These are phyloP conservation scores for Pseudoperonospora humuli DNA, from an alignment of 352 stramenopile genomes.

Conservation along the genomic window DNA sequence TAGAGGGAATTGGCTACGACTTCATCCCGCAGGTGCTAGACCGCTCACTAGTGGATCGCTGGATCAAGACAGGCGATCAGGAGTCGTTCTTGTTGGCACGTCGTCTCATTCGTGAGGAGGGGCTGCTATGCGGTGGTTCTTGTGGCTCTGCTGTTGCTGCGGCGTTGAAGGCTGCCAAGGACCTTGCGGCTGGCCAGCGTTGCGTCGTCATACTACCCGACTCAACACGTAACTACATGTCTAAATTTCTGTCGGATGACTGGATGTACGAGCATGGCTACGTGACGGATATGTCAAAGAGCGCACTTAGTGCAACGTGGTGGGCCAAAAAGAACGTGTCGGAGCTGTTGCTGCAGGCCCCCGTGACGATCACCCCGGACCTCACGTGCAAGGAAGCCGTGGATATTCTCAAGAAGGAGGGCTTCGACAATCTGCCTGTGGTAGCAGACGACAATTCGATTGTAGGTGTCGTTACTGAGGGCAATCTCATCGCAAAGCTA, in stretches of 20 bases:
- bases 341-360: slow-evolving; percentile 82
- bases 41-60: slow-evolving; percentile 89
- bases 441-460: slow-evolving; percentile 84
- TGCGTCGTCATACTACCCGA: slow-evolving; percentile 94
- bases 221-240: slow-evolving; percentile 97
- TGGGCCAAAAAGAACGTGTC: slow-evolving; percentile 91
- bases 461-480: slow-evolving; percentile 93
- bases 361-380: slow-evolving; percentile 88
- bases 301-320: slow-evolving; percentile 83
- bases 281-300: slow-evolving; percentile 71
- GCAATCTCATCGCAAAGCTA: slow-evolving; percentile 91
- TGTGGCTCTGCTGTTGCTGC: slow-evolving; percentile 86
- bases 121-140: slow-evolving; percentile 91
- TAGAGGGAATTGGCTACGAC: slow-evolving; percentile 96
- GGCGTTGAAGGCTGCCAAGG: slow-evolving; percentile 81
- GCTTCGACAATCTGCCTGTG: slow-evolving; percentile 75
- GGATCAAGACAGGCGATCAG: slow-evolving; percentile 92
- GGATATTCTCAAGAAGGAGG: slow-evolving; percentile 90
- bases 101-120: slow-evolving; percentile 92
- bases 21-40: slow-evolving; percentile 95
- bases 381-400: slow-evolving; percentile 92
- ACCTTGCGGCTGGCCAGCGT: slow-evolving; percentile 82
- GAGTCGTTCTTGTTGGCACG: slow-evolving; percentile 92
- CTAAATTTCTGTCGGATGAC: slow-evolving; percentile 94
- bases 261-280: slow-evolving; percentile 89